Evolutionary conservation across 805 yeast genomes (phyloP), one percentile per base, ranked within the genome.

Genomic region (Saturnispora besseyi): DNA sequence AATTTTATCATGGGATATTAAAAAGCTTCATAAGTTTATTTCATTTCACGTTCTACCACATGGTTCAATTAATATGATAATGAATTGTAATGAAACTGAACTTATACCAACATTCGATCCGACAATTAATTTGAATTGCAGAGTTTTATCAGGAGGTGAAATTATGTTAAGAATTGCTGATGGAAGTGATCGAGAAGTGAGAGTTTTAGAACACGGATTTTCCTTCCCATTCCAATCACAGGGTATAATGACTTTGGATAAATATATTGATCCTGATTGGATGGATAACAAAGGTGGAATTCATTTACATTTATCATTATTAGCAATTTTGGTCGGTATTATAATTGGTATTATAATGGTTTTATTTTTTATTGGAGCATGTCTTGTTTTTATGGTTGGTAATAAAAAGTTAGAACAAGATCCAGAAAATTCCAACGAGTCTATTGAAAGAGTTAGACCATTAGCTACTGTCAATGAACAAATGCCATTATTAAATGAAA

Each of bases 1-100:
- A 55, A 72, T 76, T 48, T 66, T 65, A 30, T 69, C 69, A 42
- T 62, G 66, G 1, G 69, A 72, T 15, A 33, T 55, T 12, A 45
- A 57, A 2, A 58, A 45, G 29, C 62, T 87, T 31, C 70, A 71
- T 40, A 73, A 77, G 12, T 76, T 89, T 51, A 67, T 87, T 36
- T 75, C 74, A 46, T 66, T 87, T 45, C 98, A 90, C 62, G 68
- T 87, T 28, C 70, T 90, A 2, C 85, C 86, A 2, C 75, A 76
- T 21, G 70, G 75, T 22, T 76, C 84, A 10, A 62, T 81, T 2
- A 61, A 62, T 0, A 65, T 62, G 22, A 53, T 85, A 8, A 59
- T 78, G 12, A 57, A 67, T 5, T 85, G 93, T 60, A 42, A 44
- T 34, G 36, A 45, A 7, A 67, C 75, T 4, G 60, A 61, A 13